phyloP scores from a whole-genome alignment of 176 grass and related monocot genomes.

The Aegilops longissima region DNA sequence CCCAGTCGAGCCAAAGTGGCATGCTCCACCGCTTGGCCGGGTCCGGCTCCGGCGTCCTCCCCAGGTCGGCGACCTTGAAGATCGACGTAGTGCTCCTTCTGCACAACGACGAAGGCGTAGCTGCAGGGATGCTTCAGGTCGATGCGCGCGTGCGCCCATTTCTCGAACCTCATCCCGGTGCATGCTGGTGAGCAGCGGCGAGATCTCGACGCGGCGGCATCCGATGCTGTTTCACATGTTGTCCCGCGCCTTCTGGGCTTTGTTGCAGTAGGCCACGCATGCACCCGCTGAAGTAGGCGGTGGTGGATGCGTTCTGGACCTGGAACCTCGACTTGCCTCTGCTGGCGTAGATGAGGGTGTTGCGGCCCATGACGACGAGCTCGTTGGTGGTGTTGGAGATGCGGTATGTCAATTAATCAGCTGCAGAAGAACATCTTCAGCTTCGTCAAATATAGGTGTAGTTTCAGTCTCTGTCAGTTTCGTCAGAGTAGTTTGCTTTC shows the following conservation, averaged over 20 bases:
- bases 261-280: background rate
- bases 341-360: background rate
- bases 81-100: background rate
- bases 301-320: too few species aligned
- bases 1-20: slow-evolving; percentile 15
- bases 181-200: background rate
- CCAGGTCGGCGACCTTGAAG: background rate
- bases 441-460: too few species aligned
- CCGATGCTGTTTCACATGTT: background rate
- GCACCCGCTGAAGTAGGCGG: background rate
- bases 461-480: too few species aligned
- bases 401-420: too few species aligned
- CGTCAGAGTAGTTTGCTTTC: too few species aligned
- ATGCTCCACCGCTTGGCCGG: background rate
- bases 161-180: background rate
- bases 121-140: background rate
- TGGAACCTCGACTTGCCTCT: background rate
- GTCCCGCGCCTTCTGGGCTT: too few species aligned
- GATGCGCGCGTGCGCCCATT: background rate
- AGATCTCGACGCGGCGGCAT: background rate
- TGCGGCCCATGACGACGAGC: background rate
- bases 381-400: background rate
- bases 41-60: background rate
- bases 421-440: too few species aligned
- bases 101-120: background rate